Base-by-base conservation (phyloP, 2,329 filamentous ascomycete genomes). In the Tetracladium maxilliforme region DNA sequence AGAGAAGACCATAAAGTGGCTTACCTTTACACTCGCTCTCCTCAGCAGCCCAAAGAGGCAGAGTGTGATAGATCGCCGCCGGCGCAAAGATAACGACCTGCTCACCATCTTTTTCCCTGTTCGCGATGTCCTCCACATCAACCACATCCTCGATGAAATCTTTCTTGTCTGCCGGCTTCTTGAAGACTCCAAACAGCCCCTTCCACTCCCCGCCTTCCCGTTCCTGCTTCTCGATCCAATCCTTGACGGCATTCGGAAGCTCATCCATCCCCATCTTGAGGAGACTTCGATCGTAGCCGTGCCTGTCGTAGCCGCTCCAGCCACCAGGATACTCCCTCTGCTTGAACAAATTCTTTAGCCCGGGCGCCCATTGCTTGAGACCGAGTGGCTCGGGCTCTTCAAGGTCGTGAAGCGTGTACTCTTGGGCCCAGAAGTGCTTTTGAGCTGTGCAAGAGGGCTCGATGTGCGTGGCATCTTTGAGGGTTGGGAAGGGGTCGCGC, bases 221-320 rank as follows among this genome's bases (percentile, higher is more conserved):
- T 26, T 54, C 52, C 34, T 58, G 47, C 19, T 44, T 43, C 38
- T 59, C 54, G 22, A 66, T 52, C 62, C 61, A 67, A 38, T 54
- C 46, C 19, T 51, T 43, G 24, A 62, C 56, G 16, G 36, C 36
- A 13, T 52, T 32, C 8, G 60, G 61, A 16, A 65, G 28, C 6
- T 52, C 45, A 5, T 40, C 35, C 33, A 59, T 56, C 16, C 50
- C 43, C 61, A 66, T 64, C 34, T 48, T 36, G 21, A 66, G 38
- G 32, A 65, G 37, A 28, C 49, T 52, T 11, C 61, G 54, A 27
- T 61, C 56, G 31, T 54, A 50, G 24, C 56, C 54, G 40, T 68
- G 62, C n/a, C 48, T 51, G 35, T 68, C 63, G 14, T 58, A 42
- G 18, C 63, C 63, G 14, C 50, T 48, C 63, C 63, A 68, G 20